A percentile compares a stretch with the other conserved stretches of the same genome.
phyloP scores from a whole-genome alignment of 306 rosid species.

The Macrotyloma uniflorum region DNA sequence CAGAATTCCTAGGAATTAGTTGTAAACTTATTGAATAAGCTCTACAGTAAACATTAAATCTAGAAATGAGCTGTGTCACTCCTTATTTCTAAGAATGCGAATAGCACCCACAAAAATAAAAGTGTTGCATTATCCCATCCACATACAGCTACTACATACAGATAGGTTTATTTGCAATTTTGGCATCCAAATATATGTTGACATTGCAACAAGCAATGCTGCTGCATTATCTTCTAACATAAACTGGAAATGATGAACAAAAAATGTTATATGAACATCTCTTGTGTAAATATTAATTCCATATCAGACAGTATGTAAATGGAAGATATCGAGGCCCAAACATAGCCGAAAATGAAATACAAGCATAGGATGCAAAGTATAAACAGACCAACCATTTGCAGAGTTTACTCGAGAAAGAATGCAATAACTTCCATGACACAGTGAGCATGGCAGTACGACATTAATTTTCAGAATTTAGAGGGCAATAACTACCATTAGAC shows the following conservation, averaged over 20 bases:
- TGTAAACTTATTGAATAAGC: neutral
- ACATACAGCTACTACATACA: neutral
- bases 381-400: too few species aligned
- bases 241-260: neutral
- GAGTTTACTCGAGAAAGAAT: too few species aligned
- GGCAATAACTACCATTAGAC: too few species aligned
- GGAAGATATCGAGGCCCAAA: neutral
- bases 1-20: constrained; percentile 5
- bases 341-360: neutral
- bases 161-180: neutral
- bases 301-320: neutral
- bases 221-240: neutral
- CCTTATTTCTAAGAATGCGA: neutral
- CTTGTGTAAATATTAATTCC: neutral
- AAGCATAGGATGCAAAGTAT: too few species aligned
- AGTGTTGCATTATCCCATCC: neutral
- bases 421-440: too few species aligned
- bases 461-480: too few species aligned
- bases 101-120: neutral
- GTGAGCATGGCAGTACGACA: too few species aligned
- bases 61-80: neutral
- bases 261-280: neutral
- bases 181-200: neutral
- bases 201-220: neutral
- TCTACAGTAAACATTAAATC: neutral